phyloP scores from a whole-genome alignment of 108 stramenopile species.

The Mayamaea pseudoterrestris region DNA sequence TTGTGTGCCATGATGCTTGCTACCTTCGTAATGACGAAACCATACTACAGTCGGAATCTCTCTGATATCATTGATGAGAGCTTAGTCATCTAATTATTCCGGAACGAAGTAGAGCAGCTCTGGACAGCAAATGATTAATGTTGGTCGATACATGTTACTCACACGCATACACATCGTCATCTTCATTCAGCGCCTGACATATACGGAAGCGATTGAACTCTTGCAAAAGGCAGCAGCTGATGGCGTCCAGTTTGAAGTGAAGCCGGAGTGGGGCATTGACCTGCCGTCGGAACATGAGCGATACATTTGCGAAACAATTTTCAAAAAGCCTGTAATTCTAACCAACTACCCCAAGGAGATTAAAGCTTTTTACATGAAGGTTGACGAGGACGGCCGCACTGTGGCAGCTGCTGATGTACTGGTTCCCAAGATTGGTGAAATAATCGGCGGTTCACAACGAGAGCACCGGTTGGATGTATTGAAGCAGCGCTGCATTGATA shows the following conservation, averaged over 20 bases:
- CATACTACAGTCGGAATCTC: slow-evolving; percentile 60
- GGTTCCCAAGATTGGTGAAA: slow-evolving; percentile 72
- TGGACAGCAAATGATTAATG: neutral
- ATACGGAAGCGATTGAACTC: slow-evolving; percentile 71
- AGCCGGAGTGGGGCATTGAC: slow-evolving; percentile 59
- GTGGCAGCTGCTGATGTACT: slow-evolving; percentile 72
- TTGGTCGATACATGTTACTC: neutral
- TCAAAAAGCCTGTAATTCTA: slow-evolving; percentile 49
- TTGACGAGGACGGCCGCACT: slow-evolving; percentile 61
- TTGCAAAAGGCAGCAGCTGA: slow-evolving; percentile 40
- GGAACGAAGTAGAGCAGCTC: too few relatives aligned
- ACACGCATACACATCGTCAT: neutral
- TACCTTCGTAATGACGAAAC: slow-evolving; percentile 32
- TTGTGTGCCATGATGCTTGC: neutral
- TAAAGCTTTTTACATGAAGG: slow-evolving; percentile 84
- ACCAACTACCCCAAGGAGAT: slow-evolving; percentile 76
- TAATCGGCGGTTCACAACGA: slow-evolving; percentile 71
- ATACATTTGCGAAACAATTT: slow-evolving; percentile 56
- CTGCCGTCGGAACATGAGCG: slow-evolving; percentile 69
- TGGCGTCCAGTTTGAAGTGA: slow-evolving; percentile 44
- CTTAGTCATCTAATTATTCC: neutral
- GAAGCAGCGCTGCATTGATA: slow-evolving; percentile 34
- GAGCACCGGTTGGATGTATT: slow-evolving; percentile 49
- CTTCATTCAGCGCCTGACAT: slow-evolving; percentile 47
- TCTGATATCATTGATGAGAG: slow-evolving; percentile 7